These are phyloP conservation scores for Loxodes magnus DNA, from an alignment of 73 alveolate genomes.

Conservation along the genomic window DNA sequence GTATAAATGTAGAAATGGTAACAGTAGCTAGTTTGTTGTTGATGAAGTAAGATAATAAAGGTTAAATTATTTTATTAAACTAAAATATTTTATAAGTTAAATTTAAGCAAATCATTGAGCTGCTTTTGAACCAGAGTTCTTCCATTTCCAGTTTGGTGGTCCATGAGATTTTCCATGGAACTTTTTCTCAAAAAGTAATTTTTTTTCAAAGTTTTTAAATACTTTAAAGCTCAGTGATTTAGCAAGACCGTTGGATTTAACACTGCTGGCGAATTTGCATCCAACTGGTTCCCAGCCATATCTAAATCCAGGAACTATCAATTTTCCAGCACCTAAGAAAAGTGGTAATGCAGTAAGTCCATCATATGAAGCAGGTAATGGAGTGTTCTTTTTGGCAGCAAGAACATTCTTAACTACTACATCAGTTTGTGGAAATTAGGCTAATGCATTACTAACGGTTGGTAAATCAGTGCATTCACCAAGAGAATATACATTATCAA, in stretches of 20 bases:
- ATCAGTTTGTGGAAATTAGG: constrained; percentile 4
- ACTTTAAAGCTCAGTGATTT: constrained; percentile 1
- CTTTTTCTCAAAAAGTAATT: neutral
- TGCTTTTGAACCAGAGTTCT: too few species aligned
- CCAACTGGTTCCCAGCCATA: constrained; percentile 12
- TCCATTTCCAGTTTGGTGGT: constrained; percentile 16
- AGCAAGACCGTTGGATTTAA: neutral
- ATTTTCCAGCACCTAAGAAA: constrained; percentile 3
- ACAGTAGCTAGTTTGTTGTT: too few species aligned
- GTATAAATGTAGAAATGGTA: too few species aligned
- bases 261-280: neutral
- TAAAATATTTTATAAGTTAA: too few species aligned
- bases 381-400: neutral
- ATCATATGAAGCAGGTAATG: neutral
- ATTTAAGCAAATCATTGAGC: too few species aligned
- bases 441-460: constrained; percentile 1
- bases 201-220: neutral
- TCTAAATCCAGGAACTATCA: constrained; percentile 9
- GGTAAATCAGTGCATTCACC: constrained; percentile 7
- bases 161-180: constrained; percentile 6
- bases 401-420: constrained; percentile 5
- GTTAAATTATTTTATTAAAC: too few species aligned
- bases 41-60: too few species aligned
- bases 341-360: constrained; percentile 15
- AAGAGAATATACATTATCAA: neutral